Base-by-base conservation (phyloP, 371 early-diverging fungal species). In the Rhizopus arrhizus region DNA sequence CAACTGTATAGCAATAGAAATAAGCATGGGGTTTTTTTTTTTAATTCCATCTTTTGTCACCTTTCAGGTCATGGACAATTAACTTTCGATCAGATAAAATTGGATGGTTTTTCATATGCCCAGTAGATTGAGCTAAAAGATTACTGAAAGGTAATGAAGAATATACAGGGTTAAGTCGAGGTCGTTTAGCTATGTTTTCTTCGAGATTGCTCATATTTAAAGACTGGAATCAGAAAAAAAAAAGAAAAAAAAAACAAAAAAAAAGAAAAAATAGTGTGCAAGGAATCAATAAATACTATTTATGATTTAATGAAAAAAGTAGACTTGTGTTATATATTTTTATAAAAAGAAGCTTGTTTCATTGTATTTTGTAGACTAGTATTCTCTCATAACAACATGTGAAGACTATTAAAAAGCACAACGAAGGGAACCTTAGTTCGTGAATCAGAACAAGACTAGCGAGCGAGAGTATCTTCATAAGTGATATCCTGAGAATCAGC, bases 61-160 rank as follows among this genome's bases (percentile, higher is more conserved):
- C 64, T 61, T 64, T 71, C 5, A 77, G 43, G 50, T 74, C 68
- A 40, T 74, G 72, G 0, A 72, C 67, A 12, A 68, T 66, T 22
- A 77, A 34, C 40, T 74, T 77, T 29, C 72, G 72, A 40, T 77
- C 78, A 22, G 74, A 72, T 43, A 74, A 64, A 3, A 70, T 58
- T 9, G 76, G 73, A 52, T 69, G 65, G 5, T 64, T 63, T 57
- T 70, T 62, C 11, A 69, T 67, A 36, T 68, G 60, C 34, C 58
- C 66, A 28, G 58, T 40, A 1, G 72, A 65, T 34, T 67, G 69
- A 15, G 65, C 58, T 15, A 77, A 60, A 31, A 68, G 62, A 11
- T 61, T 51, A 41, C 77, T 73, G 36, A 77, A 77, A 22, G 77
- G 70, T 8, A 61, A 52, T 2, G 46, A 59, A 28, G 31, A 15